These are phyloP conservation scores for Colletotrichum noveboracense DNA, from an alignment of 2,329 filamentous ascomycete genomes.

Conservation along the genomic window DNA sequence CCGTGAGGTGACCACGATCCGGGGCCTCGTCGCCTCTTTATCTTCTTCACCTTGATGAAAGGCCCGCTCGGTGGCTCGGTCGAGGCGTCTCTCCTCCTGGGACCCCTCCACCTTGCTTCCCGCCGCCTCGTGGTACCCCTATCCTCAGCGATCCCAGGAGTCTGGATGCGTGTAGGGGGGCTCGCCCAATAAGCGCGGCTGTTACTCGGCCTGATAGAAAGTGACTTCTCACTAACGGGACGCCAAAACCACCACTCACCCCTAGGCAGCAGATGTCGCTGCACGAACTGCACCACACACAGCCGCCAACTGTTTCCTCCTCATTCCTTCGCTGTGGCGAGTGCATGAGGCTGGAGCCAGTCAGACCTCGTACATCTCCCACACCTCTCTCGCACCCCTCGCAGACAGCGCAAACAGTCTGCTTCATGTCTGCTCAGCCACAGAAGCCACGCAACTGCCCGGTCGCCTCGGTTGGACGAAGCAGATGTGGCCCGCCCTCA, in stretches of 20 bases:
- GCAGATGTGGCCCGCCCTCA: not conserved
- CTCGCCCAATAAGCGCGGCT: constrained; percentile 9
- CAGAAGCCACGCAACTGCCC: constrained; percentile 1
- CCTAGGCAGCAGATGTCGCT: not conserved
- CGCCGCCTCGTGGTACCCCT: constrained; percentile 12
- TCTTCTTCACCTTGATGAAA: constrained; percentile 1
- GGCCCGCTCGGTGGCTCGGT: not conserved
- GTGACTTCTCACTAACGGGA: constrained; percentile 21
- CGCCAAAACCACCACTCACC: constrained; percentile 2
- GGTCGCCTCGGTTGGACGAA: not conserved
- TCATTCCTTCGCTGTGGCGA: constrained; percentile 1
- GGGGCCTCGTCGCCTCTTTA: constrained; percentile 9
- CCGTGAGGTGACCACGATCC: not conserved
- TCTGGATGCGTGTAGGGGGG: constrained; percentile 15
- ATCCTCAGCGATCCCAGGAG: constrained; percentile 21
- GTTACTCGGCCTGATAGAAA: constrained; percentile 18
- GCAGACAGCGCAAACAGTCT: not conserved
- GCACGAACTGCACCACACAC: not conserved
- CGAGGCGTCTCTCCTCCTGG: not conserved
- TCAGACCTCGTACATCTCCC: not conserved
- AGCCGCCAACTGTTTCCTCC: not conserved
- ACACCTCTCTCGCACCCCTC: not conserved
- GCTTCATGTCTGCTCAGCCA: constrained; percentile 3
- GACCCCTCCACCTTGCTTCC: constrained; percentile 11
- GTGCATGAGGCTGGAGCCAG: constrained; percentile 13